Evolutionary conservation across 306 rosid genomes (phyloP).

Genomic region (Fagus crenata): DNA sequence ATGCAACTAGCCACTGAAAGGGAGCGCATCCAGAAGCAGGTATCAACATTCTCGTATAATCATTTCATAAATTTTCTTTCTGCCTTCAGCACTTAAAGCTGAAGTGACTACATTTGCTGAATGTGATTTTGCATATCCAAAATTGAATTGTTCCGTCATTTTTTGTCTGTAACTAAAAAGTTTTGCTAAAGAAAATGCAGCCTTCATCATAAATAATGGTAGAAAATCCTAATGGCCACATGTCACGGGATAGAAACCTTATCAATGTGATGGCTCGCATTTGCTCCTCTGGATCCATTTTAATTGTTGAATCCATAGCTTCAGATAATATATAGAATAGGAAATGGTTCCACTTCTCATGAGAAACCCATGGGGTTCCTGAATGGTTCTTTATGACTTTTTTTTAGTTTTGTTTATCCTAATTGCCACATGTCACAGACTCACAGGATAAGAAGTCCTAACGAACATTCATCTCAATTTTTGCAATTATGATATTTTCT

Average conservation of each 20-base stretch:
- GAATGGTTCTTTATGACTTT: conserved; percentile 15
- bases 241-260: conserved; percentile 6
- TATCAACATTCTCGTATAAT: conserved; percentile 29
- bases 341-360: conserved; percentile 7
- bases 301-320: neutral
- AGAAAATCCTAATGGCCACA: neutral
- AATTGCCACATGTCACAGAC: no score
- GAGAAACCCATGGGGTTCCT: conserved; percentile 1
- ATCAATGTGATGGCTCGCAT: neutral
- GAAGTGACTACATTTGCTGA: neutral
- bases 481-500: conserved; percentile 19
- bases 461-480: conserved; percentile 4
- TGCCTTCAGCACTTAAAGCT: neutral
- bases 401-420: neutral
- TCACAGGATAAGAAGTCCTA: no score
- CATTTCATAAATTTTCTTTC: conserved; percentile 1
- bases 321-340: neutral
- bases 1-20: conserved; percentile 65
- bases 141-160: conserved; percentile 1
- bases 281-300: neutral
- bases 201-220: neutral
- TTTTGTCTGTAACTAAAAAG: neutral
- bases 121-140: neutral
- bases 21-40: conserved; percentile 77
- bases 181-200: neutral